Conservation (phyloP, 495 filamentous ascomycete species). For the Trichoderma erinaceum region DNA sequence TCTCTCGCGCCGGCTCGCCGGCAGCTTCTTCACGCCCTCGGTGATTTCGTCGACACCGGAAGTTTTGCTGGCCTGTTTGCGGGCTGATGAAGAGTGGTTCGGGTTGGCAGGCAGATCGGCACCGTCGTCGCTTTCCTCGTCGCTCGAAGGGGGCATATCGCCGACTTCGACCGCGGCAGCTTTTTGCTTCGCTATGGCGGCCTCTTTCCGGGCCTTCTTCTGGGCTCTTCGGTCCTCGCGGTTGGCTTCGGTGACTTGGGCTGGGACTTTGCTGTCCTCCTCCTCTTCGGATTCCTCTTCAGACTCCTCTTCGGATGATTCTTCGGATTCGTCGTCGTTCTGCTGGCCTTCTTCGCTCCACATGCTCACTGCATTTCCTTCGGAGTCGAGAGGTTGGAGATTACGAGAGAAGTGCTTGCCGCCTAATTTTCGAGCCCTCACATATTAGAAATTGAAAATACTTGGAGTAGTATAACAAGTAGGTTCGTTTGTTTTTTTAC, state of each 20-base stretch:
- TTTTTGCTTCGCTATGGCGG: slow-evolving; percentile 68
- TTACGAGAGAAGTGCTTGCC: slow-evolving; percentile 93
- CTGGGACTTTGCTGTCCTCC: slow-evolving; percentile 25
- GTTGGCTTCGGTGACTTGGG: slow-evolving; percentile 34
- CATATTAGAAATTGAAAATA: not conserved
- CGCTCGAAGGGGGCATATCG: slow-evolving; percentile 68
- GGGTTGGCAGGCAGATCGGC: slow-evolving; percentile 74
- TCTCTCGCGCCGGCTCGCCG: slow-evolving; percentile 67
- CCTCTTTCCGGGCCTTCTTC: slow-evolving; percentile 87
- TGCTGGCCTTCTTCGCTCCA: slow-evolving; percentile 51
- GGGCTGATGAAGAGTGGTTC: slow-evolving; percentile 71
- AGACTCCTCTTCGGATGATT: slow-evolving; percentile 38
- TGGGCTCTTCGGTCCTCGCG: slow-evolving; percentile 84
- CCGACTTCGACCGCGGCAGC: slow-evolving; percentile 62
- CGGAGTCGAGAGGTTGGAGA: slow-evolving; percentile 75
- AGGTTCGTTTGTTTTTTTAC: slow-evolving; percentile 45
- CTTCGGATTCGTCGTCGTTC: slow-evolving; percentile 45
- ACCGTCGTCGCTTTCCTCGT: slow-evolving; percentile 51
- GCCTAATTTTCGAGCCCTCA: slow-evolving; percentile 45
- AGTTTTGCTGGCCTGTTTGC: slow-evolving; percentile 35
- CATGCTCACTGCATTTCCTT: slow-evolving; percentile 72
- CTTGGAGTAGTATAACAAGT: slow-evolving; percentile 12
- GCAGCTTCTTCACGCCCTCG: slow-evolving; percentile 42
- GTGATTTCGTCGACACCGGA: slow-evolving; percentile 40
- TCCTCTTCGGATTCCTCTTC: slow-evolving; percentile 42